Evolutionary conservation across 306 rosid genomes (phyloP).

Genomic region (Vachellia collinsii): DNA sequence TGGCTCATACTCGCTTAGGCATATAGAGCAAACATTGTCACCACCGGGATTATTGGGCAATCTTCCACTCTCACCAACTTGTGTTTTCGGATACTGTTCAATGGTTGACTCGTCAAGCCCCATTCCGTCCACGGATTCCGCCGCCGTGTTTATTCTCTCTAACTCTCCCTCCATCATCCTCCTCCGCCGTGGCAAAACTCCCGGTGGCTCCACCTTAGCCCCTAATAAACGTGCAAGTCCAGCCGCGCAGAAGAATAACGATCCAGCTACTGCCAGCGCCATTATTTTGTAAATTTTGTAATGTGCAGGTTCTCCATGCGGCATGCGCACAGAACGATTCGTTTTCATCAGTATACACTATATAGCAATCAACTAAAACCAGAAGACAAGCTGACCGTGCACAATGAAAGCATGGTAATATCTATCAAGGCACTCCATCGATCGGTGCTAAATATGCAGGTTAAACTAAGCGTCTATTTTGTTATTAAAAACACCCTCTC

Average conservation of each 20-base stretch:
- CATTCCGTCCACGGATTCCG: neutral
- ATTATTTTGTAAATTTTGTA: neutral
- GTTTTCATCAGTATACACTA: neutral
- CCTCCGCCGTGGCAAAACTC: neutral
- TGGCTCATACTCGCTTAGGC: constrained; percentile 61
- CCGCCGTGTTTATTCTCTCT: neutral
- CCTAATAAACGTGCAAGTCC: neutral
- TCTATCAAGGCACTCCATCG: too few relatives aligned
- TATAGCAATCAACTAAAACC: neutral
- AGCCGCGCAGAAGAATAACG: neutral
- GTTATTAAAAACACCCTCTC: too few relatives aligned
- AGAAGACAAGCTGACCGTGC: neutral
- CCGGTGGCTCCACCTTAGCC: neutral
- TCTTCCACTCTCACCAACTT: constrained; percentile 48
- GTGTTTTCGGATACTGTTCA: constrained; percentile 51
- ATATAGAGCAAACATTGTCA: constrained; percentile 57
- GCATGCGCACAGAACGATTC: neutral
- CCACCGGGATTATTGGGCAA: constrained; percentile 38
- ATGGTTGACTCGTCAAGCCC: constrained; percentile 60
- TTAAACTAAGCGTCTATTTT: too few relatives aligned
- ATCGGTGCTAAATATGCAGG: too few relatives aligned
- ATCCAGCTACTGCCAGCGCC: neutral
- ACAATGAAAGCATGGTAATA: too few relatives aligned
- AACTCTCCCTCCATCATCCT: neutral
- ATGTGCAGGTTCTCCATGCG: neutral